Evolutionary conservation across 2,329 filamentous ascomycete genomes (phyloP).

Genomic region (Exserohilum turcica): DNA sequence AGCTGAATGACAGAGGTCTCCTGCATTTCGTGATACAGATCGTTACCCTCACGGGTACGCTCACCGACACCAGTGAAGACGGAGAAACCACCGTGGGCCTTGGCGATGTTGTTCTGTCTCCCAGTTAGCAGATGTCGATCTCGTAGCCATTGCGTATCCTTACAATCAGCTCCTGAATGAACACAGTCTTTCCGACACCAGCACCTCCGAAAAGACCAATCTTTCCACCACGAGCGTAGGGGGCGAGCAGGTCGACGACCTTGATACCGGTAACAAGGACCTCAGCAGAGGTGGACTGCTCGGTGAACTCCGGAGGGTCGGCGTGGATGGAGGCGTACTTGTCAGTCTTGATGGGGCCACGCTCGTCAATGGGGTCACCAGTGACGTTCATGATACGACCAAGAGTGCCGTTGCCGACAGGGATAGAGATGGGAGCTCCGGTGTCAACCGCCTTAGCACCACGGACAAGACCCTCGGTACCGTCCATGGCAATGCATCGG

Average conservation of each 20-base stretch:
- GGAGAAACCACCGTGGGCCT: constrained; percentile 99
- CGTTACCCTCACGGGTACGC: constrained; percentile 99
- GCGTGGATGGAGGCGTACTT: constrained; percentile 91
- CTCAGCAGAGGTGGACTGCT: constrained; percentile 96
- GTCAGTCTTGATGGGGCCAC: constrained; percentile 93
- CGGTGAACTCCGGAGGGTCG: constrained; percentile 87
- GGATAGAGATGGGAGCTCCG: constrained; percentile 93
- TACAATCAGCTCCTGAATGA: constrained; percentile 99
- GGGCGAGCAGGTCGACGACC: constrained; percentile 98
- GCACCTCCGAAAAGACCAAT: constrained; percentile 99
- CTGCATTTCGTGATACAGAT: constrained; percentile 99
- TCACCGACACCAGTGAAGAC: constrained; percentile 99
- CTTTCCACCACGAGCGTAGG: constrained; percentile 99
- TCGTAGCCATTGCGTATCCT: constrained; percentile 33
- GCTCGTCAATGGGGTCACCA: constrained; percentile 99
- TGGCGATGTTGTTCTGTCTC: constrained; percentile 95
- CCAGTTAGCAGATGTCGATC: constrained; percentile 30
- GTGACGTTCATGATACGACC: constrained; percentile 99
- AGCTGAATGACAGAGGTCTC: constrained; percentile 99
- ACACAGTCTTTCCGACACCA: constrained; percentile 99
- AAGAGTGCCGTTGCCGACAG: constrained; percentile 89
- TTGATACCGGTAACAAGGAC: constrained; percentile 99
- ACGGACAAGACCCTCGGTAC: constrained; percentile 99
- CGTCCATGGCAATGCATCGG: constrained; percentile 99
- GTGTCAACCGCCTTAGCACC: constrained; percentile 85